These are phyloP conservation scores for Mucor saturninus DNA, from an alignment of 371 early-diverging fungal species.

Conservation along the genomic window DNA sequence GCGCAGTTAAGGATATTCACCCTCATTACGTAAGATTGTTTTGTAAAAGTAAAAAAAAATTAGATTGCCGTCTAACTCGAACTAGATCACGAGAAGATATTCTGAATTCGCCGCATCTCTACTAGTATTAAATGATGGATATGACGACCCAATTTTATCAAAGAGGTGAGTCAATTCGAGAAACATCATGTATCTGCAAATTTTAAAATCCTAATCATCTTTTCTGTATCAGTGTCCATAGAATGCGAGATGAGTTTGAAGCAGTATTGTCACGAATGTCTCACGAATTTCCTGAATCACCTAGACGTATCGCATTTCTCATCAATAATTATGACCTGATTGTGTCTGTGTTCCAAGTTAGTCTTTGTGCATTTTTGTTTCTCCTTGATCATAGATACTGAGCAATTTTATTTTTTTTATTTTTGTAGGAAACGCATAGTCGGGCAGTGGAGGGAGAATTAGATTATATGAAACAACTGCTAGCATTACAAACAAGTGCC, in stretches of 20 bases:
- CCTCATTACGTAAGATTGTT: slow-evolving; percentile 77
- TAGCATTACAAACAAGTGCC: slow-evolving; percentile 72
- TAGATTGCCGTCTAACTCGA: too few relatives aligned
- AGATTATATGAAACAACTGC: slow-evolving; percentile 70
- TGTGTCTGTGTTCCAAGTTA: slow-evolving; percentile 70
- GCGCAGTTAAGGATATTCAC: slow-evolving; percentile 72
- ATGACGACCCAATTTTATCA: slow-evolving; percentile 79
- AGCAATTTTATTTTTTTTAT: background rate
- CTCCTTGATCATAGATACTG: background rate
- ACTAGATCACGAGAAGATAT: slow-evolving; percentile 72
- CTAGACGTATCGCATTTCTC: slow-evolving; percentile 75
- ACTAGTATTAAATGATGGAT: slow-evolving; percentile 83
- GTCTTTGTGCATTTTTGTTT: background rate
- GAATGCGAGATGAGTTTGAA: slow-evolving; percentile 82
- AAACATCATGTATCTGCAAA: background rate
- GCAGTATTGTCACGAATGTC: slow-evolving; percentile 72
- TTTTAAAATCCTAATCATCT: background rate
- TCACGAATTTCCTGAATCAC: slow-evolving; percentile 69
- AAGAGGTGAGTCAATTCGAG: slow-evolving; percentile 63
- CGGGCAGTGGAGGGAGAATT: slow-evolving; percentile 73
- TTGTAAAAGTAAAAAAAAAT: background rate
- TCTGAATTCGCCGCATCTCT: slow-evolving; percentile 90
- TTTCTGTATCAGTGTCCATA: slow-evolving; percentile 57
- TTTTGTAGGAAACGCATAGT: slow-evolving; percentile 65
- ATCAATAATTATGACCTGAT: slow-evolving; percentile 94